Evolutionary conservation across 148 eudicot species (phyloP), one percentile per base, ranked within the genome.

Genomic region (Silene latifolia): DNA sequence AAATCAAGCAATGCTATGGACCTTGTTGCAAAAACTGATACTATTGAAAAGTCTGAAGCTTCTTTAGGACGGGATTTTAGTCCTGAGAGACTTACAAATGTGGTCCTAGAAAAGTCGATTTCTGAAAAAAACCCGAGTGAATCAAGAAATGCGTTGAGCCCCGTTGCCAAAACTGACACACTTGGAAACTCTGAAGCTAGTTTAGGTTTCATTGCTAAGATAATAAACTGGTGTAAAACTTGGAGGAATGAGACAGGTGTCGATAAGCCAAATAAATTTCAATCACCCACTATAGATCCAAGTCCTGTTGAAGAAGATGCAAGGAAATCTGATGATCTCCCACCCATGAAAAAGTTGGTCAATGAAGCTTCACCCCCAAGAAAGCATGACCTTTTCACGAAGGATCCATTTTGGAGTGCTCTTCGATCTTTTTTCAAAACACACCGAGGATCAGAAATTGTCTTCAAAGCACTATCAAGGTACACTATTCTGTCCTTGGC

Each of bases 401-500:
- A 72, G 71, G 88, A 85, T 69, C 81, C 90, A 69, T 89, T 92
- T 81, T 96, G 98, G 99, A 80, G 67, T 66, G 87, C 86, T 54
- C 27, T 96, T 77, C 86, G 87, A 56, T 81, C 88, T 62, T 96
- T 88, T 78, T 53, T 96, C 46, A 72, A 76, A 68, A 83, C 93
- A 75, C 72, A 85, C 64, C 78, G 78, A 68, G 98, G 87, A 63
- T 77, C 87, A 27, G 77, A 80, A 46, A 68, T 83, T 54, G 72
- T 91, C 72, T 62, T 78, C 78, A 88, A 85, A 54, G 86, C 97
- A 72, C 77, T 75, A 73, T 89, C 90, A 82, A 96, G 99, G 99
- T 92, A 80, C 61, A 24, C 23, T 19, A 18, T 46, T 74, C 51
- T 2, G 29, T 18, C 71, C n/a, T 66, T 66, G 23, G 10, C 1